Base-by-base conservation (phyloP, 352 stramenopile species). In the Globisporangium lucens region DNA sequence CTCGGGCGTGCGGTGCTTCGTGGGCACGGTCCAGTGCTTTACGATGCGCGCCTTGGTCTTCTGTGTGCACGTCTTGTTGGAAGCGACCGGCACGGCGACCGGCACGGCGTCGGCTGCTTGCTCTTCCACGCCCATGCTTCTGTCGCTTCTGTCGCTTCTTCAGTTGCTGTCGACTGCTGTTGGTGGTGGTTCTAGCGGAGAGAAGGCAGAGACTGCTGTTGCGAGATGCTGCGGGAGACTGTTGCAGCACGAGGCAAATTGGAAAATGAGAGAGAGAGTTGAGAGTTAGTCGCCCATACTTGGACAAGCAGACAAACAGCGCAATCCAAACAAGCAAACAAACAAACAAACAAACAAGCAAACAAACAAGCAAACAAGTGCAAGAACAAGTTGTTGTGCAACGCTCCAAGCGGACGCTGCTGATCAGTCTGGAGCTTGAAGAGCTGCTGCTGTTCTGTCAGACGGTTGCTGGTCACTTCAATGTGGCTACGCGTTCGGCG, bases 21-120 rank as follows among this genome's bases (percentile, higher is more conserved):
- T 67, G 29, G 71, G 65, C 29, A 87, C 78, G 22, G 80, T 89
- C 78, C 77, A 89, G 70, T 89, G 75, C 56, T 70, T 58, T 13
- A 71, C 67, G 56, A 85, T 67, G 33, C 38, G 38, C 13, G 38
- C 38, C 38, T 46, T 46, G 38, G 13, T 13, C 38, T 46, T 46
- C 38, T 46, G 12, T 3, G 38, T 46, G 38, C 38, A 46, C 38
- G 38, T 46, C 13, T 17, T 17, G 38, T 46, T 46, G 38, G 38
- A 43, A 4, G 15, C 38, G 4, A 20, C 12, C 12, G 38, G 38
- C 13, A 13, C 38, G 12, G 15, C 38, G 4, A 20, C 12, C 12
- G 38, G 38, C 13, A 13, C 38, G 12, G 12, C 38, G 13, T 20
- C 38, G 38, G 12, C 38, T 46, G 12, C 12, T 46, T 46, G 38